phyloP scores from a whole-genome alignment of 148 eudicot genomes.

The Heliosperma pusillum region DNA sequence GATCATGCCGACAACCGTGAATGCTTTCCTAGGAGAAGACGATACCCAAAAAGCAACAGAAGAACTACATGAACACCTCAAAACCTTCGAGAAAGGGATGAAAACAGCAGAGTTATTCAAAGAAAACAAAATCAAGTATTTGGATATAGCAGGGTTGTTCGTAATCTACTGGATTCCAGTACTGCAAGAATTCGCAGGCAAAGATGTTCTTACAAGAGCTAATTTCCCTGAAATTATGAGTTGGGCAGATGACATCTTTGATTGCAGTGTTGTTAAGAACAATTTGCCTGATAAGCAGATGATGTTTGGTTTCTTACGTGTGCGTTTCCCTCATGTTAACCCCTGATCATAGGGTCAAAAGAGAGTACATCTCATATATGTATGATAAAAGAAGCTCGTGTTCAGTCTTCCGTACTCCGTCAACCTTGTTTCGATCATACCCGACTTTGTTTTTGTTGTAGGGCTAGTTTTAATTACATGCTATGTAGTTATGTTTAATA shows the following conservation, averaged over 20 bases:
- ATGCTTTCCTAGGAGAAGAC: not conserved
- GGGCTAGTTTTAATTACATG: too few species aligned
- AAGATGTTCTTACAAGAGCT: not conserved
- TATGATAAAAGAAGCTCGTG: too few species aligned
- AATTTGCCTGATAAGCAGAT: not conserved
- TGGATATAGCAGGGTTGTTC: slow-evolving; percentile 22
- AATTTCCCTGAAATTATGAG: slow-evolving; percentile 1
- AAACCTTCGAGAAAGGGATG: slow-evolving; percentile 20
- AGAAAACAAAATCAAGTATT: slow-evolving; percentile 14
- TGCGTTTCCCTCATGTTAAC: too few species aligned
- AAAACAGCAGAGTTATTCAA: slow-evolving; percentile 22
- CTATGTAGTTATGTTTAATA: too few species aligned
- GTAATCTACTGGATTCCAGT: slow-evolving; percentile 10
- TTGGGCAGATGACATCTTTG: slow-evolving; percentile 13
- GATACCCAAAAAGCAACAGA: slow-evolving; percentile 1
- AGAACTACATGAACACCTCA: slow-evolving; percentile 19
- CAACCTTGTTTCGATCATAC: too few species aligned
- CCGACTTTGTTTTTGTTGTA: too few species aligned
- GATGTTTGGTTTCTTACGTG: too few species aligned
- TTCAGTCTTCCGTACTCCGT: too few species aligned
- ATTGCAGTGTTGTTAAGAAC: not conserved
- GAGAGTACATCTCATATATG: too few species aligned
- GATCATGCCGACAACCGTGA: not conserved
- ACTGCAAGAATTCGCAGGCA: not conserved
- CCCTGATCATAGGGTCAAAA: too few species aligned